These are phyloP conservation scores for Trametes hirsuta DNA, from an alignment of 1,284 basidiomycete genomes.

Conservation along the genomic window DNA sequence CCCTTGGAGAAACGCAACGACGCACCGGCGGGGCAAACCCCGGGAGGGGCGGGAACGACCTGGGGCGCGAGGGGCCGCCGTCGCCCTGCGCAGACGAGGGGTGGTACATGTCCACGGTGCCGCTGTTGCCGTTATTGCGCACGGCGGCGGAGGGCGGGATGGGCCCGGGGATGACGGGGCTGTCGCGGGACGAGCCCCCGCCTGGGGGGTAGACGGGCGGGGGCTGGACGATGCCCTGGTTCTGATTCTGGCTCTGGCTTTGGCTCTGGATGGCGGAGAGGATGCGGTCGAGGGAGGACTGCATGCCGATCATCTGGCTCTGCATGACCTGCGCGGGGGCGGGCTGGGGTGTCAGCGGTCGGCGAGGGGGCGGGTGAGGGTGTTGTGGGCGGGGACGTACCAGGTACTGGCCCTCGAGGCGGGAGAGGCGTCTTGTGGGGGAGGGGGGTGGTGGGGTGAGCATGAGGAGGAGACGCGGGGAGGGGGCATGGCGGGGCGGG, in stretches of 20 bases:
- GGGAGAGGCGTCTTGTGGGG: slow-evolving; percentile 66
- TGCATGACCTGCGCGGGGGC: slow-evolving; percentile 70
- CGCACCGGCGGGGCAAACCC: slow-evolving; percentile 86
- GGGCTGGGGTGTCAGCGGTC: background rate
- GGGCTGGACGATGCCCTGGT: slow-evolving; percentile 35
- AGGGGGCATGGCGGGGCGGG: slow-evolving; percentile 16
- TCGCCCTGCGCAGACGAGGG: slow-evolving; percentile 28
- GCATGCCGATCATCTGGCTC: slow-evolving; percentile 90
- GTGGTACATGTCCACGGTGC: slow-evolving; percentile 32
- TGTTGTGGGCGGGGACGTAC: slow-evolving; percentile 43
- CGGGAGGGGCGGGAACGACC: slow-evolving; percentile 78
- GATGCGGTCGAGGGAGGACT: slow-evolving; percentile 82
- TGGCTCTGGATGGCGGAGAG: slow-evolving; percentile 67
- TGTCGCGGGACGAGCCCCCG: slow-evolving; percentile 17
- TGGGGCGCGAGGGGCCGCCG: slow-evolving; percentile 26
- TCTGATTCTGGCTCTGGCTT: background rate
- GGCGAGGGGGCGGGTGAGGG: background rate
- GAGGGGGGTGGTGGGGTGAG: slow-evolving; percentile 21
- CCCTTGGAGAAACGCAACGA: background rate
- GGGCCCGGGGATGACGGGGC: slow-evolving; percentile 29
- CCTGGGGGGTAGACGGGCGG: slow-evolving; percentile 29
- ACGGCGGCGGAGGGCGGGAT: slow-evolving; percentile 17
- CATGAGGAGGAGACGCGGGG: slow-evolving; percentile 22
- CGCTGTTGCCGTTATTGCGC: slow-evolving; percentile 16
- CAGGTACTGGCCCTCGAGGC: slow-evolving; percentile 83